Evolutionary conservation across 139 green algal species (phyloP), one percentile per base, ranked within the genome.

Genomic region (Auxenochlorella protothecoides): DNA sequence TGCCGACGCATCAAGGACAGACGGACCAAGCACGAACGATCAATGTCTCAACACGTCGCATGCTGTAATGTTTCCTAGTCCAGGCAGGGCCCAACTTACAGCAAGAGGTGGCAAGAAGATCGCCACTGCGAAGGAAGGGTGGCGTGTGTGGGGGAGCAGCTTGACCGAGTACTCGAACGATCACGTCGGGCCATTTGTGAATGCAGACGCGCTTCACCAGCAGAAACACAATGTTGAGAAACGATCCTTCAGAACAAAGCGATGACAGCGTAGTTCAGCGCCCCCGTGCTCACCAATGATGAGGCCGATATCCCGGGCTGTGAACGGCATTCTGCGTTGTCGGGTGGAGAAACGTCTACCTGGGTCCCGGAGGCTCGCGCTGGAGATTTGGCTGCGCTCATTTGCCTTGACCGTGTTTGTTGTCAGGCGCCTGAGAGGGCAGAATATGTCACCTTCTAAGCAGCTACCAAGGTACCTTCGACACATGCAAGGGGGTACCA

Each of bases 71-170:
- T 62, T 62, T 62, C 11, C 11, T 15, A 62, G 9, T 15, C 57
- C 9, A 62, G 9, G 1, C 57, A 11, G 9, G 57, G 57, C 57
- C 9, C 57, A 62, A 62, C 57, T 27, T 59, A 79, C 75, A 3
- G 69, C 75, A 52, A 79, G 75, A 2, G 75, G 75, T 3, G 75
- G 75, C 60, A 79, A 53, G 2, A 79, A 53, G 60, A 79, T 5
- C 3, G 75, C 75, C 5, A 79, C 53, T 2, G 75, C 9, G 65
- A 79, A 76, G 11, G 57, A 62, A 62, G 11, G 9, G 57, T 15
- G 57, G 11, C 9, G 57, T 62, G 9, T 15, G 11, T 62, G 9
- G 57, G 57, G 57, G 9, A 11, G 11, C 11, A 62, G 9, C 57
- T 15, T 62, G 9, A 62, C 57, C 27, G 27, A 44, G 27, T 44